Evolutionary conservation across 441 rosid genomes (phyloP), one percentile per base, ranked within the genome.

Genomic region (Corymbia calophylla): DNA sequence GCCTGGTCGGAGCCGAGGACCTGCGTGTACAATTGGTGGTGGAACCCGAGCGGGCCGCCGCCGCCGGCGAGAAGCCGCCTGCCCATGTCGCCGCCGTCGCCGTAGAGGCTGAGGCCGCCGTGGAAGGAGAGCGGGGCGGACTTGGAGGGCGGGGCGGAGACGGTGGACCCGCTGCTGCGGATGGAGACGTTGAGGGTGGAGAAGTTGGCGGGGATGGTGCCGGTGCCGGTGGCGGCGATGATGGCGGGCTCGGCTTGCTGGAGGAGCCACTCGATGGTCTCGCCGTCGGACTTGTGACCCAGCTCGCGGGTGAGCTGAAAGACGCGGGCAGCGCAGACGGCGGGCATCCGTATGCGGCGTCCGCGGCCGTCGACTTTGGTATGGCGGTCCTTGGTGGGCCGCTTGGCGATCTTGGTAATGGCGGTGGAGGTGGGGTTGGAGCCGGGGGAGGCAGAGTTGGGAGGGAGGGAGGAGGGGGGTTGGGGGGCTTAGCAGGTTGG

Each of bases 131-230:
- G 91, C 4, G 96, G 94, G 39, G 94, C 93, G 21, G 96, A 93
- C 89, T 94, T 95, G 0, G 96, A 95, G 27, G 94, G 62, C 66
- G 95, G 94, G 44, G 95, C 93, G 18, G 96, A 94, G 86, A 94
- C 66, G 7, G 95, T 93, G 12, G 95, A 84, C 55, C 97, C 95
- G 48, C 93, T 87, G 60, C 95, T 93, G 29, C 97, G 96, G 47
- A 96, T 91, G 16, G 96, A 94, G 17, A 95, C 96, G 90, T 93
- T 96, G 3, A 96, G 93, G 0, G 96, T 92, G 2, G 97, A 95
- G 94, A 95, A 96, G 89, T 96, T 96, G 48, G 96, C 96, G 49
- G 95, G 96, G 48, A 95, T 93, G 19, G 96, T 94, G 35, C 96
- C 95, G 18, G 96, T 94, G 1, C 96, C 95, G 0, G 96, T 95